A percentile compares a stretch with the other conserved stretches of the same genome.
Conservation (phyloP, 1,284 basidiomycete species). For the Lentinula novae-zelandiae region DNA sequence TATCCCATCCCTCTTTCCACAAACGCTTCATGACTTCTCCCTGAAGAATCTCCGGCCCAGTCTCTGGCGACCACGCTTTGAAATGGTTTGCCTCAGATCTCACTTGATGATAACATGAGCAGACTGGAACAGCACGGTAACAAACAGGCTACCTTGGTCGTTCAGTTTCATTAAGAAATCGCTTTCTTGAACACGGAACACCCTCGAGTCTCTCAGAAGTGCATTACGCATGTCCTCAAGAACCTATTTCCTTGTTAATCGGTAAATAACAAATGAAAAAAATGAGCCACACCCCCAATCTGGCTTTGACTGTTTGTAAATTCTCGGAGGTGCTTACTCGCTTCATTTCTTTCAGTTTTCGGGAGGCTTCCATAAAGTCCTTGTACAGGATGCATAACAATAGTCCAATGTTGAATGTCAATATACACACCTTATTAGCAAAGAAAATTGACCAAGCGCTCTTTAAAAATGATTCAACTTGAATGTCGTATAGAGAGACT, state of each 20-base stretch:
- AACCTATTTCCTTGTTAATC: slow-evolving; percentile 17
- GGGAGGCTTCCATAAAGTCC: neutral
- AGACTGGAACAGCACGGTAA: neutral
- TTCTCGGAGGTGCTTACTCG: neutral
- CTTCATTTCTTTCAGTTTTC: neutral
- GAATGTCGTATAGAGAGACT: slow-evolving; percentile 7
- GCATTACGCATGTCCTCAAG: slow-evolving; percentile 27
- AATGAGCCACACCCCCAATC: neutral
- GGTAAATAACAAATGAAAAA: neutral
- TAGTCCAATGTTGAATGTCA: slow-evolving; percentile 8
- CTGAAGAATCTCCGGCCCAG: slow-evolving; percentile 22
- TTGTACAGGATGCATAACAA: slow-evolving; percentile 7
- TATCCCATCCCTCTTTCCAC: slow-evolving; percentile 23
- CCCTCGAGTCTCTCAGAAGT: slow-evolving; percentile 29
- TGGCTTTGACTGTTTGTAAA: neutral
- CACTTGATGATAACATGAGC: neutral
- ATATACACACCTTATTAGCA: slow-evolving; percentile 25
- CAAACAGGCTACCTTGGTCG: slow-evolving; percentile 21
- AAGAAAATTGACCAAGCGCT: slow-evolving; percentile 33
- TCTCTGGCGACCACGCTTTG: slow-evolving; percentile 17
- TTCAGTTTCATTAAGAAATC: slow-evolving; percentile 22
- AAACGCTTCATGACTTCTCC: slow-evolving; percentile 22
- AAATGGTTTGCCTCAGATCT: slow-evolving; percentile 17
- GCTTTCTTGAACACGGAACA: slow-evolving; percentile 26
- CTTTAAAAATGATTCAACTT: neutral